A percentile compares a stretch with the other conserved stretches of the same genome.
Conservation (phyloP, 140 eudicot genomes). For the Bidens hawaiensis region DNA sequence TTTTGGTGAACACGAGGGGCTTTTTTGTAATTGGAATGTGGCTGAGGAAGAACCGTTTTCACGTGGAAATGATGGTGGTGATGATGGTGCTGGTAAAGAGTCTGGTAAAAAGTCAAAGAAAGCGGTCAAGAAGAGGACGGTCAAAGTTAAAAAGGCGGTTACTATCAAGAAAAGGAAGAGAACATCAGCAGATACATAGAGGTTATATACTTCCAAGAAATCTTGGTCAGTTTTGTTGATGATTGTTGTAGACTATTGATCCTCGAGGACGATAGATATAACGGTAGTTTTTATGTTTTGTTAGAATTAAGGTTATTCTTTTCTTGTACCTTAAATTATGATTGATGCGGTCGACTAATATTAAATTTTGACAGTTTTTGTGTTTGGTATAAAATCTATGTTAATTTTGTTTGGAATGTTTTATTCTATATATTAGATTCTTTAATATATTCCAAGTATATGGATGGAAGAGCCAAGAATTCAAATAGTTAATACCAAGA, state of each 20-base stretch:
- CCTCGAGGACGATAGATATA: background rate
- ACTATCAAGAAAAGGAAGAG: constrained; percentile 38
- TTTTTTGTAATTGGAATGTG: constrained; percentile 75
- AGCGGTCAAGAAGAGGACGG: constrained; percentile 43
- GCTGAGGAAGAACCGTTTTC: constrained; percentile 79
- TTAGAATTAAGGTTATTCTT: background rate
- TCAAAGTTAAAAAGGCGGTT: constrained; percentile 25
- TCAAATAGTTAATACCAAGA: no score
- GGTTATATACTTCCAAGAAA: constrained; percentile 5
- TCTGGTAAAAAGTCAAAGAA: constrained; percentile 69
- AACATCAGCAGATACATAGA: background rate
- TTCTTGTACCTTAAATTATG: background rate
- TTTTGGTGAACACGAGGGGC: constrained; percentile 54
- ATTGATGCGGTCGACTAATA: background rate
- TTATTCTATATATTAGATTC: no score
- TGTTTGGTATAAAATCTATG: background rate
- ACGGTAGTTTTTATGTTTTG: background rate
- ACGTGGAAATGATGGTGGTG: constrained; percentile 47
- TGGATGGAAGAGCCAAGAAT: no score
- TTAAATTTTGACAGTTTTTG: background rate
- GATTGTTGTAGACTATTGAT: constrained; percentile 8
- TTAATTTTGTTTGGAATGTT: background rate
- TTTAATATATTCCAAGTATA: no score
- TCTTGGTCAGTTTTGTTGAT: background rate
- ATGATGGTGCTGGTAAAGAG: constrained; percentile 25